These are phyloP conservation scores for Xylariaceae sp. DNA, from an alignment of 2,329 filamentous ascomycete species.

Conservation along the genomic window DNA sequence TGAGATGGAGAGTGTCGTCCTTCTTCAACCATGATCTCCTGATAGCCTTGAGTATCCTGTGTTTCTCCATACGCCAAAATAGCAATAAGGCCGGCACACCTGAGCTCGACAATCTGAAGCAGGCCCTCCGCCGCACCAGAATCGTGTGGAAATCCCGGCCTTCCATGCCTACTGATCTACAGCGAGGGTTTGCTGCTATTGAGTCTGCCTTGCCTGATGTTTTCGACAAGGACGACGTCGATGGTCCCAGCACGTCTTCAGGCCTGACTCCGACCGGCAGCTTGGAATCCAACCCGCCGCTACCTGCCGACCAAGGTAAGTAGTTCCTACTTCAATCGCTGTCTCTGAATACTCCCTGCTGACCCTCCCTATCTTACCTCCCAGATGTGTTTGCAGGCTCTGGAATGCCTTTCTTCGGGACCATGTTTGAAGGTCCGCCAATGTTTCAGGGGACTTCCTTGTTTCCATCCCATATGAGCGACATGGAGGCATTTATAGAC, in stretches of 20 bases:
- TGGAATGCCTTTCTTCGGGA: constrained; percentile 12
- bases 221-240: constrained; percentile 7
- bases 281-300: constrained; percentile 1
- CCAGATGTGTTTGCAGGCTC: constrained; percentile 14
- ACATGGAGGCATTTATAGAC: constrained; percentile 14
- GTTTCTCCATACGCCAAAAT: constrained; percentile 15
- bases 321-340: not conserved
- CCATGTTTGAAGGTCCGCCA: constrained; percentile 14
- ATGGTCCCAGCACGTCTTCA: constrained; percentile 9
- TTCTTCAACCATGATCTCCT: constrained; percentile 16
- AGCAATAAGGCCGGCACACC: constrained; percentile 9
- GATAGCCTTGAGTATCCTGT: constrained; percentile 14
- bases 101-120: constrained; percentile 12
- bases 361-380: too few species aligned
- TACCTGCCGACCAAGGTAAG: not conserved
- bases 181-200: constrained; percentile 14
- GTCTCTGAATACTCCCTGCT: not conserved
- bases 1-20: constrained; percentile 15
- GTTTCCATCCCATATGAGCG: constrained; percentile 13
- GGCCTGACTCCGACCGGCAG: constrained; percentile 5
- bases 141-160: constrained; percentile 4
- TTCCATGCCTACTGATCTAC: constrained; percentile 8
- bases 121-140: constrained; percentile 13
- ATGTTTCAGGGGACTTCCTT: constrained; percentile 2
- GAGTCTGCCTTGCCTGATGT: constrained; percentile 11